phyloP scores from a whole-genome alignment of 345 rosid species.

The Euclidium syriacum region DNA sequence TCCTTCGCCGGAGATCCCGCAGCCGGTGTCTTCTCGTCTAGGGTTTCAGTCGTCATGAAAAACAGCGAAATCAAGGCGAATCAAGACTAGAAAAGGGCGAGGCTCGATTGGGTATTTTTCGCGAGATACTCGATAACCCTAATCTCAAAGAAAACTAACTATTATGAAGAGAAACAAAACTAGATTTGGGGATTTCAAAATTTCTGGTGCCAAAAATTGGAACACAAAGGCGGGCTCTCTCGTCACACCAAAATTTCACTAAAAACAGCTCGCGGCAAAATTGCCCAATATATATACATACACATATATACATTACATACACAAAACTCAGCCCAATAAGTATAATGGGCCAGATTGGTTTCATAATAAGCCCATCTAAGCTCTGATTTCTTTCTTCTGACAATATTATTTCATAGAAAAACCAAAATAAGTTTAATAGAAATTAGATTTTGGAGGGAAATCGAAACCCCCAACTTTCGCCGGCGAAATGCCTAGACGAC shows the following conservation, averaged over 20 bases:
- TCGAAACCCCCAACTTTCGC: not conserved
- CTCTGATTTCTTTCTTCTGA: not conserved
- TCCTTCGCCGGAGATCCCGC: conserved; percentile 35
- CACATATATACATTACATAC: not conserved
- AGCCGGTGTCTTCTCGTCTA: conserved; percentile 50
- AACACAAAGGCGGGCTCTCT: conserved; percentile 28
- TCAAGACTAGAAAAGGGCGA: not conserved
- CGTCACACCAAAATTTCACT: conserved; percentile 7
- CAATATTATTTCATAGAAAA: not conserved
- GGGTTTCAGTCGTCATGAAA: conserved; percentile 62
- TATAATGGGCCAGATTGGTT: not conserved
- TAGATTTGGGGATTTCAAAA: conserved; percentile 14
- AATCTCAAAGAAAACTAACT: not conserved
- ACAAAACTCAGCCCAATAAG: conserved; percentile 5
- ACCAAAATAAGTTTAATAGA: not conserved
- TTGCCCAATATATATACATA: conserved; percentile 13
- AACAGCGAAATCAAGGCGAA: not conserved
- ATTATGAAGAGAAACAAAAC: conserved; percentile 10
- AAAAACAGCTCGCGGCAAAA: conserved; percentile 26
- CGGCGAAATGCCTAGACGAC: conserved; percentile 53
- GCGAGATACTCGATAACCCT: conserved; percentile 17
- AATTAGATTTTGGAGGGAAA: conserved; percentile 32
- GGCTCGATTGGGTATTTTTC: too few species aligned
- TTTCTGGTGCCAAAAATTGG: conserved; percentile 18
- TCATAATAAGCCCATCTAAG: not conserved